These are phyloP conservation scores for Ulmus americana DNA, from an alignment of 331 rosid species.

Conservation along the genomic window DNA sequence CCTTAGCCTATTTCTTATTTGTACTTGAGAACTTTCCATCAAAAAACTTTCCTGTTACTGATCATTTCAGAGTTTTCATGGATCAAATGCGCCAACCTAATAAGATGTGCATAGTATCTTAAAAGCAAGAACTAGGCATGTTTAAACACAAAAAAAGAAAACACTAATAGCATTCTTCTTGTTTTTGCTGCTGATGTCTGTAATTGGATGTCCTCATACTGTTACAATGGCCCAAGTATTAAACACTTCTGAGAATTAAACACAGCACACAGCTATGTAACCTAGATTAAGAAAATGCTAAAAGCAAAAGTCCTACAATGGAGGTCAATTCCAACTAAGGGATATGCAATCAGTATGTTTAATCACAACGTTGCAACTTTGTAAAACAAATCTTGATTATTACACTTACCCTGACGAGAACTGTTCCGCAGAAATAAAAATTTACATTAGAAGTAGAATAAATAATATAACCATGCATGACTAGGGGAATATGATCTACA, in stretches of 20 bases:
- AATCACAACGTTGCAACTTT: background rate
- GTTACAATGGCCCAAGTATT: no score
- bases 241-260: no score
- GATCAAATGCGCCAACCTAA: no score
- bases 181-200: no score
- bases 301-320: no score
- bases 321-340: background rate
- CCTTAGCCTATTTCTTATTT: background rate
- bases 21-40: background rate
- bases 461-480: background rate
- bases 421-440: background rate
- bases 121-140: slow-evolving; percentile 1
- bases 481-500: background rate
- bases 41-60: background rate
- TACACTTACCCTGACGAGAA: background rate
- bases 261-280: no score
- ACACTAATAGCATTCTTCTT: no score
- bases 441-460: background rate
- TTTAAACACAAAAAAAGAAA: background rate
- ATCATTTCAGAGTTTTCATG: no score
- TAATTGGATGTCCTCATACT: no score
- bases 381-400: background rate
- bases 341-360: background rate
- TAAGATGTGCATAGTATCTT: no score
- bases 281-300: no score